Conservation (phyloP, 768 basidiomycete species). For the Kwoniella heveanensis region DNA sequence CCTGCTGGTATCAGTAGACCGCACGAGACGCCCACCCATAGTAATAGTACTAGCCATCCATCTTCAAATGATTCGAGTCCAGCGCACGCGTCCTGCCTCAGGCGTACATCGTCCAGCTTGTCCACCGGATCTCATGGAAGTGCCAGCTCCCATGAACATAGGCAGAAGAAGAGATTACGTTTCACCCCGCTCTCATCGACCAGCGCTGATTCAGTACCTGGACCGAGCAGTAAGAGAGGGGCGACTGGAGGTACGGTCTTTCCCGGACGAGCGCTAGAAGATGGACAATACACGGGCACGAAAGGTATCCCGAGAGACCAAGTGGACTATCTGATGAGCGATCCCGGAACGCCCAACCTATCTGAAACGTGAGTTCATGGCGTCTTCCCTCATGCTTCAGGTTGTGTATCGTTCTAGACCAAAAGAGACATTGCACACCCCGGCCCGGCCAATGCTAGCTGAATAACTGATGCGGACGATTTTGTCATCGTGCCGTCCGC, state of each 20-base stretch:
- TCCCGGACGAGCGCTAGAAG: conserved; percentile 18
- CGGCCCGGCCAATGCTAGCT: too few species aligned
- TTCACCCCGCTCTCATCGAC: conserved; percentile 14
- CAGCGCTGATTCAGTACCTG: conserved; percentile 17
- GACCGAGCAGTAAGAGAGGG: background rate
- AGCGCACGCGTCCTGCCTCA: conserved; percentile 14
- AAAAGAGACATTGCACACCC: too few species aligned
- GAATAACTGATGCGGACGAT: background rate
- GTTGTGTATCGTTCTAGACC: too few species aligned
- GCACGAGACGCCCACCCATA: background rate
- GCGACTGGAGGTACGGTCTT: conserved; percentile 10
- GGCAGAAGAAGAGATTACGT: conserved; percentile 20
- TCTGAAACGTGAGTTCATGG: conserved; percentile 54
- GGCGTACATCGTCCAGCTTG: conserved; percentile 14
- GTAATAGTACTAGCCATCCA: background rate
- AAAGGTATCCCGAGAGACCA: conserved; percentile 39
- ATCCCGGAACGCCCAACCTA: conserved; percentile 56
- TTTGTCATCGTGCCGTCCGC: background rate
- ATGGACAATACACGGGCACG: conserved; percentile 11
- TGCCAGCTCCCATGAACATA: background rate
- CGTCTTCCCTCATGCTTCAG: too few species aligned
- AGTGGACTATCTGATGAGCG: conserved; percentile 36
- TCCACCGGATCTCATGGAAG: conserved; percentile 8
- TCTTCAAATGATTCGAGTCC: conserved; percentile 13
- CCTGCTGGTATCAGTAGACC: background rate